A percentile compares a stretch with the other conserved stretches of the same genome.
phyloP scores from a whole-genome alignment of 1,284 basidiomycete genomes.

The Xanthoconium separans region DNA sequence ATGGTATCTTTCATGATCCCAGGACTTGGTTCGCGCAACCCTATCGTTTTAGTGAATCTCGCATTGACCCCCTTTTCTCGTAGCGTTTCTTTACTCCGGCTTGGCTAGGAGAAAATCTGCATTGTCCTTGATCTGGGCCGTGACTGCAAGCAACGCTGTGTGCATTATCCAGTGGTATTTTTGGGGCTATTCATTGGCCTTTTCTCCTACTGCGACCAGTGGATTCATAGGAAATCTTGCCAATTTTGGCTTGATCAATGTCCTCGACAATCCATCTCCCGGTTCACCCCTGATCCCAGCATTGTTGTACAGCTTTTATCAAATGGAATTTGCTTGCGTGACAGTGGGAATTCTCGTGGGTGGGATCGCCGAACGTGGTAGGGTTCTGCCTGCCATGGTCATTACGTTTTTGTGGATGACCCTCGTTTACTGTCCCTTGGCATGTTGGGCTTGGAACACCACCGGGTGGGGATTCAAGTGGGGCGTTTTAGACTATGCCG shows the following conservation, averaged over 20 bases:
- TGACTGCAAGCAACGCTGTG: constrained; percentile 70
- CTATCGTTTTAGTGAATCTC: background rate
- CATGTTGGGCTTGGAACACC: constrained; percentile 74
- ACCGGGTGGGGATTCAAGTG: constrained; percentile 89
- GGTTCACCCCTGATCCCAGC: constrained; percentile 72
- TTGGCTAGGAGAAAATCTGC: constrained; percentile 76
- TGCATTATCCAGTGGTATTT: constrained; percentile 90
- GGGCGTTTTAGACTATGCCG: constrained; percentile 88
- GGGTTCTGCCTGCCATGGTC: constrained; percentile 85
- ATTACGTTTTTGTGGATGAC: constrained; percentile 89
- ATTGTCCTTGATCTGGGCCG: constrained; percentile 68
- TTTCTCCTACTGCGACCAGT: constrained; percentile 73
- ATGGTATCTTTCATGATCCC: constrained; percentile 84
- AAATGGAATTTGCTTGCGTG: constrained; percentile 85
- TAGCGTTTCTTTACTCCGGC: constrained; percentile 87
- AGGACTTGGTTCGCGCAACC: constrained; percentile 53
- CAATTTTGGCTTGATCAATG: constrained; percentile 68
- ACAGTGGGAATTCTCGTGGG: constrained; percentile 76
- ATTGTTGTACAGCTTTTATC: constrained; percentile 82
- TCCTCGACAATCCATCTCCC: constrained; percentile 76
- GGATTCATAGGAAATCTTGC: constrained; percentile 80
- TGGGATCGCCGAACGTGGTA: constrained; percentile 85
- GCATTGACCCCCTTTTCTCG: constrained; percentile 6
- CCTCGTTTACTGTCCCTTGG: constrained; percentile 79
- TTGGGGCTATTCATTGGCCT: constrained; percentile 84